A percentile compares a stretch with the other conserved stretches of the same genome.
Conservation (phyloP, 1,284 basidiomycete genomes). For the Pseudozyma sp. region DNA sequence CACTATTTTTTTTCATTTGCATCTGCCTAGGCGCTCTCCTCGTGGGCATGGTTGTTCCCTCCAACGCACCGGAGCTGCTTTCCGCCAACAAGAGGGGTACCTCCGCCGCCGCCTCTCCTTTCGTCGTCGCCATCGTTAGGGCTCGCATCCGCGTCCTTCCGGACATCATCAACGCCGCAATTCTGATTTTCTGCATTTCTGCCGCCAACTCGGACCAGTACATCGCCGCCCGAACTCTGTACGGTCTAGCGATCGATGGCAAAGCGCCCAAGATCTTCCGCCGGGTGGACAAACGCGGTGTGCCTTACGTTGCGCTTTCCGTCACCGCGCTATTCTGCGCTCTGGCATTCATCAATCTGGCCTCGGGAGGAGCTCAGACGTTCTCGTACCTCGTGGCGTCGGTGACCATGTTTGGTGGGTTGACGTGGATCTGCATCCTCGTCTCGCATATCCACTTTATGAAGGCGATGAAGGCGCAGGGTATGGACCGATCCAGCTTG, state of each 20-base stretch:
- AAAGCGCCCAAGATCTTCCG: conserved; percentile 73
- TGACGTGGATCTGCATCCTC: conserved; percentile 75
- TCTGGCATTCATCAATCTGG: conserved; percentile 76
- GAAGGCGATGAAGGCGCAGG: conserved; percentile 79
- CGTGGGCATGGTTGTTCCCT: conserved; percentile 60
- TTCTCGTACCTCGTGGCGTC: conserved; percentile 39
- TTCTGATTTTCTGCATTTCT: conserved; percentile 67
- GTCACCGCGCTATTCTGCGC: conserved; percentile 75
- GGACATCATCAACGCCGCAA: conserved; percentile 73
- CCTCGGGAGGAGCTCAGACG: conserved; percentile 72
- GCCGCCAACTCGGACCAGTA: conserved; percentile 72
- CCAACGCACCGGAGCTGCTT: conserved; percentile 43
- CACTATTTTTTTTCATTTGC: no score
- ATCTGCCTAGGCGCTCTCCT: conserved; percentile 70
- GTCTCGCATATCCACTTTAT: conserved; percentile 84
- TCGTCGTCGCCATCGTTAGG: conserved; percentile 76
- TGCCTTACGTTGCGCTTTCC: conserved; percentile 71
- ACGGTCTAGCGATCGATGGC: conserved; percentile 73
- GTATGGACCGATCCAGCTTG: conserved; percentile 76
- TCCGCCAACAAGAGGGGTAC: conserved; percentile 37
- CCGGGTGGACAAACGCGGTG: conserved; percentile 71
- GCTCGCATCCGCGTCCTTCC: conserved; percentile 80
- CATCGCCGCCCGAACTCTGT: conserved; percentile 72
- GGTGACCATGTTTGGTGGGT: conserved; percentile 71
- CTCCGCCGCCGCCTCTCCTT: conserved; percentile 76